A percentile compares a stretch with the other conserved stretches of the same genome.
Evolutionary conservation across 192 early-diverging fungal species (phyloP).

Genomic region (Entomortierella parvispora): DNA sequence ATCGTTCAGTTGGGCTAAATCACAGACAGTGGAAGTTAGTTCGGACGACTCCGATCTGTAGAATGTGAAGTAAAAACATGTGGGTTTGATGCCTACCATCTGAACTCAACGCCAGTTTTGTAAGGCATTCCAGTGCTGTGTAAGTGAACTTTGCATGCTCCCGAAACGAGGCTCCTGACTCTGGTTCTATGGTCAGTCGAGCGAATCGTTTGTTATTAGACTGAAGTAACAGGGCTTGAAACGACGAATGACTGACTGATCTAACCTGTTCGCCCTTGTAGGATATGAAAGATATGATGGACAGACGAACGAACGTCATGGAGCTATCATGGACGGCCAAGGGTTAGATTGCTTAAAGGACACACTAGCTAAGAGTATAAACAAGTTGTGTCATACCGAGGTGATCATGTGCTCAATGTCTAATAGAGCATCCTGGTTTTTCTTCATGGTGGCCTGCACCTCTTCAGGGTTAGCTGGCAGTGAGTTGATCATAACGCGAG

Average conservation of each 20-base stretch:
- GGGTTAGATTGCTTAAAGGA: not conserved
- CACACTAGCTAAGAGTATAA: not conserved
- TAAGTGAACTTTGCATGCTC: constrained; percentile 46
- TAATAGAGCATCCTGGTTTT: constrained; percentile 24
- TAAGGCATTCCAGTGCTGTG: constrained; percentile 29
- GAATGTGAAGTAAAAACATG: no score
- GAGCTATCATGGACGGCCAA: not conserved
- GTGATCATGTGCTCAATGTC: constrained; percentile 51
- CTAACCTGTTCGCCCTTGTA: constrained; percentile 41
- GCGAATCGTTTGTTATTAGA: not conserved
- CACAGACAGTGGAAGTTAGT: not conserved
- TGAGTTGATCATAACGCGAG: not conserved
- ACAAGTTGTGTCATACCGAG: constrained; percentile 20
- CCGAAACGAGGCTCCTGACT: constrained; percentile 22
- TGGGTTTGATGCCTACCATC: constrained; percentile 15
- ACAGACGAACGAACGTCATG: constrained; percentile 46
- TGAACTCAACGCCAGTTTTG: constrained; percentile 27
- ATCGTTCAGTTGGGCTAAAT: constrained; percentile 31
- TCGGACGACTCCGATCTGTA: no score
- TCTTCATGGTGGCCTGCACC: constrained; percentile 22
- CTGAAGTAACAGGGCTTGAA: not conserved
- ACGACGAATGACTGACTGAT: not conserved
- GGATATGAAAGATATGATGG: constrained; percentile 36
- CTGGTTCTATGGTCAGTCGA: constrained; percentile 30
- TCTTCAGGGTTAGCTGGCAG: constrained; percentile 20